Base-by-base conservation (phyloP, 176 grass and related monocot species). In the Lolium multiflorum region DNA sequence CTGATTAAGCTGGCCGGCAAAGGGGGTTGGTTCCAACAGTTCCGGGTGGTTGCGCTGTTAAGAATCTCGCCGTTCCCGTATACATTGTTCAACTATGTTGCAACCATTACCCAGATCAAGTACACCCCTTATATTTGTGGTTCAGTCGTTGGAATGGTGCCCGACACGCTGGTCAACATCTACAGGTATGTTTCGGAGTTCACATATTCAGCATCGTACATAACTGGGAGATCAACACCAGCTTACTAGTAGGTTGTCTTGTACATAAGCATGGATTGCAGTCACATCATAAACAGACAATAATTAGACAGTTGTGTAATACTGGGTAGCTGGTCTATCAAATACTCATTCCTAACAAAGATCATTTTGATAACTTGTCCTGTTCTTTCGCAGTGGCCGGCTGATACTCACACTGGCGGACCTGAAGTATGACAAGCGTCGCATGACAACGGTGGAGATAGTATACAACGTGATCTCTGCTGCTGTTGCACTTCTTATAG, bases 41-140 rank as follows among this genome's bases (percentile, higher is more conserved):
- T 99, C 84, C 91, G 89, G 48, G 88, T 96, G 46, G 73, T 94
- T 58, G 80, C 58, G 3, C 74, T 96, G 38, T 69, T 99, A 47
- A 84, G 97, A 10, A 88, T 99, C 66, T 99, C 94, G 57, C 97
- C 97, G 18, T 96, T 99, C 74, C 97, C 97, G 10, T 99, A 99
- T 65, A 46, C 61, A 47, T 77, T 99, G 64, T 79, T 99, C 66
- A 99, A 99, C 59, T 96, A 96, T 80, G 89, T 91, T 17, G 90
- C 94, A 39, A 89, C 87, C 12, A 78, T 96, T 28, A 96, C 92
- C 0, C 81, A 90, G 50, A 94, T 96, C 71, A 89, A 76, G 61
- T 96, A 93, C 69, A 75, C 87, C 65, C 94, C 94, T 85, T 99
- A 96, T 69, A 80, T 99, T 6, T 82, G 90, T 52, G 97, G 97